Conservation (phyloP, 2,329 filamentous ascomycete genomes). For the Penicillium sp. region DNA sequence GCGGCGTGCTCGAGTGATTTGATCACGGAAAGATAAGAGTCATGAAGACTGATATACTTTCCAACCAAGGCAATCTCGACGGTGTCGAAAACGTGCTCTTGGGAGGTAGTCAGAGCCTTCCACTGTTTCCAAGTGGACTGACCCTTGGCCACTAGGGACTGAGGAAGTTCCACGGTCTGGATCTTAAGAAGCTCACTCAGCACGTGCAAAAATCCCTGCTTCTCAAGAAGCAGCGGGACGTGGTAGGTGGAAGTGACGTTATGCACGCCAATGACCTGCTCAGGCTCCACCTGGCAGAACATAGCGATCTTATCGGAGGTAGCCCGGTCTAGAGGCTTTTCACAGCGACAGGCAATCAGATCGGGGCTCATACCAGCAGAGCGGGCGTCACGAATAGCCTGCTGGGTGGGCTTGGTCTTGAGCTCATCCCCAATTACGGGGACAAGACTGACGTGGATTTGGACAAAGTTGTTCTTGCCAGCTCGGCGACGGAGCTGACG, state of each 20-base stretch:
- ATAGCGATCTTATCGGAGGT: conserved; percentile 84
- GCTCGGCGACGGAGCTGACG: conserved; percentile 70
- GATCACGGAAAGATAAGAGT: conserved; percentile 78
- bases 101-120: conserved; percentile 66
- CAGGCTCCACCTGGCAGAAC: conserved; percentile 79
- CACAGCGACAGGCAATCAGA: conserved; percentile 90
- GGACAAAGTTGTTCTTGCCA: conserved; percentile 76
- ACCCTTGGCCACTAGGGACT: conserved; percentile 60
- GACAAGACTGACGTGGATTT: conserved; percentile 77
- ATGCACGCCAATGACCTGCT: conserved; percentile 82
- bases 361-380: conserved; percentile 73
- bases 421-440: conserved; percentile 72
- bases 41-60: conserved; percentile 82
- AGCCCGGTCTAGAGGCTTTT: conserved; percentile 66
- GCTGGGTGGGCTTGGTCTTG: conserved; percentile 96
- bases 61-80: conserved; percentile 88
- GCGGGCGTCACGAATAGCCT: conserved; percentile 78
- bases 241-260: conserved; percentile 90
- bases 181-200: conserved; percentile 66
- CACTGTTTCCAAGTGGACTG: conserved; percentile 72
- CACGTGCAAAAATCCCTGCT: conserved; percentile 71
- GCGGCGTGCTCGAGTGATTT: conserved; percentile 57
- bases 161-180: conserved; percentile 43
- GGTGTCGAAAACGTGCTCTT: conserved; percentile 64
- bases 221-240: conserved; percentile 81